These are phyloP conservation scores for Pseudognaphalium luteoalbum DNA, from an alignment of 129 eudicot genomes.

Conservation along the genomic window DNA sequence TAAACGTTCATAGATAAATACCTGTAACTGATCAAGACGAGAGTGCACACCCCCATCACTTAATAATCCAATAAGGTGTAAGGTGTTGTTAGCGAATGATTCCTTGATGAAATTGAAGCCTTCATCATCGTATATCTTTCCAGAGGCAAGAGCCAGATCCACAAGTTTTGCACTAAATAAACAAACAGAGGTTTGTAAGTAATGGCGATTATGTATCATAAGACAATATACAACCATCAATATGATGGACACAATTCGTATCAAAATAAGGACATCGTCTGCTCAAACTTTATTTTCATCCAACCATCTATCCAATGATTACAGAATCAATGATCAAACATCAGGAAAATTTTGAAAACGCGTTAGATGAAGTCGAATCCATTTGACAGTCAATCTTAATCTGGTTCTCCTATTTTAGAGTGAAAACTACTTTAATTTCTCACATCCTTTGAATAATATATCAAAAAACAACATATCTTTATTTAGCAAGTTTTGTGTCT, in stretches of 20 bases:
- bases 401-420: too few species aligned
- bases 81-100: conserved; percentile 63
- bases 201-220: background rate
- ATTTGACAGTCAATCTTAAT: background rate
- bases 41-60: conserved; percentile 99
- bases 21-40: conserved; percentile 90
- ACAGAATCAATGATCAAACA: background rate
- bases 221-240: background rate
- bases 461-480: background rate
- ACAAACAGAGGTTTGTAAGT: conserved; percentile 1
- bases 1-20: conserved; percentile 15
- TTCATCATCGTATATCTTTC: conserved; percentile 83
- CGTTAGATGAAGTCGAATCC: background rate
- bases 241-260: background rate
- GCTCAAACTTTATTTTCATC: background rate
- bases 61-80: conserved; percentile 89
- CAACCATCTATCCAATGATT: background rate
- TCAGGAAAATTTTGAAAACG: too few species aligned
- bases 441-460: background rate
- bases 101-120: conserved; percentile 81
- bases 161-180: conserved; percentile 81
- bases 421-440: background rate
- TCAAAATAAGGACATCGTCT: background rate
- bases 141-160: conserved; percentile 86
- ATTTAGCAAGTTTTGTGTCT: background rate